Percentiles rank a stretch among this genome's conserved stretches.
These are phyloP conservation scores for Penstemon davidsonii DNA, from an alignment of 257 asterid species.

Conservation along the genomic window DNA sequence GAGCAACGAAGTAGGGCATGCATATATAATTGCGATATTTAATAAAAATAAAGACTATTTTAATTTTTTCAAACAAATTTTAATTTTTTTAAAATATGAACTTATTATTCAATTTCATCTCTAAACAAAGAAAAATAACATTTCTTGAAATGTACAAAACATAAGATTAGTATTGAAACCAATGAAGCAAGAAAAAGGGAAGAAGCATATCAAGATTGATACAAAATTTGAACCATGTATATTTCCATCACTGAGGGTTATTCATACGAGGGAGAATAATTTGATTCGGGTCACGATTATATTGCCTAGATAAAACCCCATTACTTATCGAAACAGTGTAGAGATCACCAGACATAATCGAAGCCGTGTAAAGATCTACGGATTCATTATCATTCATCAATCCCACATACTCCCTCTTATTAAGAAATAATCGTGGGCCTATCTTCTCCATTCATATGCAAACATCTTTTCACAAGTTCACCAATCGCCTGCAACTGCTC, in stretches of 20 bases:
- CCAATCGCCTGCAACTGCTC: constrained; percentile 60
- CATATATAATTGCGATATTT: no score
- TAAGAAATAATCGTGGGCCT: constrained; percentile 51
- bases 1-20: no score
- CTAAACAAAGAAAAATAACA: no score
- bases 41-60: no score
- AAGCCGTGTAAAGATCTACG: constrained; percentile 44
- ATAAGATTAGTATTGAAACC: no score
- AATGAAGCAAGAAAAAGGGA: no score
- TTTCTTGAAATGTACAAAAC: no score
- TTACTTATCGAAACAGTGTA: constrained; percentile 44
- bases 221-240: no score
- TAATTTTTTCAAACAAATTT: no score
- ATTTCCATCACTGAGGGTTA: constrained; percentile 39
- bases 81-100: no score
- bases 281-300: constrained; percentile 27
- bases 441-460: constrained; percentile 47
- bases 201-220: no score
- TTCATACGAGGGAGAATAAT: constrained; percentile 31
- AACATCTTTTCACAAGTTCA: constrained; percentile 52
- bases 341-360: constrained; percentile 35
- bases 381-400: constrained; percentile 27
- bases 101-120: no score
- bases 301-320: constrained; percentile 36
- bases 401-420: constrained; percentile 39